Percentiles rank a stretch among this genome's conserved stretches.
These are phyloP conservation scores for Euphorbia schlechtendalii DNA, from an alignment of 441 rosid genomes.

Conservation along the genomic window DNA sequence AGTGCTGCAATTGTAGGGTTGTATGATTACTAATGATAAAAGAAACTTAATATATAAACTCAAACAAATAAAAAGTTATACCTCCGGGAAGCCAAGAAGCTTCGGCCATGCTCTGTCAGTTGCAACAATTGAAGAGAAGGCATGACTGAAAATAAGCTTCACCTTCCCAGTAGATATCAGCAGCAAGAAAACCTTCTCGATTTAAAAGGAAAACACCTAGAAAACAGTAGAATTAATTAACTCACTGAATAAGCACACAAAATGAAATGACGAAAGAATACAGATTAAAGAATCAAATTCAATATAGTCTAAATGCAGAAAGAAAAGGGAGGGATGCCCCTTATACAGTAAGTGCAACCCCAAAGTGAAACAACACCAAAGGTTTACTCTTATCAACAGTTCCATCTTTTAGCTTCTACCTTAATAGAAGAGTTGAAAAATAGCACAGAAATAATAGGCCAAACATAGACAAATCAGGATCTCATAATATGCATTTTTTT, in stretches of 20 bases:
- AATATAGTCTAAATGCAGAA: not conserved
- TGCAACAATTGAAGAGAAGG: no score
- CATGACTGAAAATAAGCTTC: not conserved
- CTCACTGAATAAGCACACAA: not conserved
- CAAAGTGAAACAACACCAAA: not conserved
- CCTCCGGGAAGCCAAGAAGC: no score
- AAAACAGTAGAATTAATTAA: slow-evolving; percentile 13
- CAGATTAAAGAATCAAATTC: not conserved
- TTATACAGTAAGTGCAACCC: not conserved
- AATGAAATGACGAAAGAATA: not conserved
- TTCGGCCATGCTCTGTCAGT: no score
- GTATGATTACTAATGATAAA: no score
- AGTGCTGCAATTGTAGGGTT: no score
- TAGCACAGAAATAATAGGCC: not conserved
- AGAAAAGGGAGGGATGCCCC: not conserved
- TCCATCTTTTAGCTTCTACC: not conserved
- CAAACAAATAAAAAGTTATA: no score
- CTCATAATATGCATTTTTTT: not conserved
- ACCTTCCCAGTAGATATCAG: slow-evolving; percentile 24
- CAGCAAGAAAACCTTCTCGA: slow-evolving; percentile 27
- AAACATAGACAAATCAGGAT: not conserved
- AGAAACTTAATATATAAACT: no score
- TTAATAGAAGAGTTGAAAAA: not conserved
- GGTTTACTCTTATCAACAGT: not conserved
- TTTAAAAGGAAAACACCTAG: slow-evolving; percentile 33